phyloP scores from a whole-genome alignment of 2,329 filamentous ascomycete species.

The Triangularia setosa region DNA sequence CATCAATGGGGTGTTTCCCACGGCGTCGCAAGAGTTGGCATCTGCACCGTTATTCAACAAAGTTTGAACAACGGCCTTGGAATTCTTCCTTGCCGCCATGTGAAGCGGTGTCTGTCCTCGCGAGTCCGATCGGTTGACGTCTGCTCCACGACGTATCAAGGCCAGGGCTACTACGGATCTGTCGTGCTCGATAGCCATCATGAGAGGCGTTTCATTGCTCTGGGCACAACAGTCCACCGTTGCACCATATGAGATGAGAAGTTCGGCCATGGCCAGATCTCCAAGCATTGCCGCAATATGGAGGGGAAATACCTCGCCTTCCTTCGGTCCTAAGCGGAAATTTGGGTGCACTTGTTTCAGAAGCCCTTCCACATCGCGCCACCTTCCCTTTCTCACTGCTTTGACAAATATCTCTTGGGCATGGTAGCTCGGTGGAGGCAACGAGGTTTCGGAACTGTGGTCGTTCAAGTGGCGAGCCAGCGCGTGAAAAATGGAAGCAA shows the following conservation, averaged over 20 bases:
- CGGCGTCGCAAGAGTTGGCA: conserved; percentile 2
- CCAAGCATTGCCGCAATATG: conserved; percentile 8
- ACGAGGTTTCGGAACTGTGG: not conserved
- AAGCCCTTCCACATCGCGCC: not conserved
- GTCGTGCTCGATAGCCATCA: conserved; percentile 2
- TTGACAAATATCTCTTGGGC: not conserved
- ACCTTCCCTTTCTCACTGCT: not conserved
- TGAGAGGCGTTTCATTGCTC: conserved; percentile 4
- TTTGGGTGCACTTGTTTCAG: conserved; percentile 6
- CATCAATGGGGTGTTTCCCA: conserved; percentile 9
- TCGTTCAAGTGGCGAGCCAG: not conserved
- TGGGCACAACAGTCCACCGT: conserved; percentile 2
- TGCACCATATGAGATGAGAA: conserved; percentile 8
- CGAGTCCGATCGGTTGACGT: not conserved
- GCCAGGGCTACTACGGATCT: not conserved
- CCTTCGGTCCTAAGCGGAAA: not conserved
- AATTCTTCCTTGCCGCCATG: conserved; percentile 5
- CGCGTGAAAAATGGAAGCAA: not conserved
- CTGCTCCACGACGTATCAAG: conserved; percentile 12
- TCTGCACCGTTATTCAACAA: conserved; percentile 7
- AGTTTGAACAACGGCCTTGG: conserved; percentile 4
- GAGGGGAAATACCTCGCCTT: conserved; percentile 4
- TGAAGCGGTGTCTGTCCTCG: conserved; percentile 2
- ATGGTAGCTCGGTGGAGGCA: not conserved
- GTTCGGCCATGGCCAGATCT: conserved; percentile 3